A percentile compares a stretch with the other conserved stretches of the same genome.
Evolutionary conservation across 345 rosid genomes (phyloP).

Genomic region (Syzygium jambos): DNA sequence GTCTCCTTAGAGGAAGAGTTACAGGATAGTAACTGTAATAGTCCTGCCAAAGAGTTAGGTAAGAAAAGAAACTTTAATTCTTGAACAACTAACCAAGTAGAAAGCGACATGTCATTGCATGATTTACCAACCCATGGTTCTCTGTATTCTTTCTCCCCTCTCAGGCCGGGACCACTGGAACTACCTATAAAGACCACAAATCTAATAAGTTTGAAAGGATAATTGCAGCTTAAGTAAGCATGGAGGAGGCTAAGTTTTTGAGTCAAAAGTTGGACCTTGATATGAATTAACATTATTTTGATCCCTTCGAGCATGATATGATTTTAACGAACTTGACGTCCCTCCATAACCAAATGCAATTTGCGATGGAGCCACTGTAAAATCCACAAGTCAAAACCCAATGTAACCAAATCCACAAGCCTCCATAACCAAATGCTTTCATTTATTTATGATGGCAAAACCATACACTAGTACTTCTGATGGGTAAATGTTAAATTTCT

Average conservation of each 20-base stretch:
- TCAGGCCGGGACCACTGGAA: conserved; percentile 12
- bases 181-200: neutral
- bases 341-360: conserved; percentile 50
- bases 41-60: conserved; percentile 35
- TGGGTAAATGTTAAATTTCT: neutral
- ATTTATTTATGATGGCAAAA: neutral
- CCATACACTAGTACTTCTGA: neutral
- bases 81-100: neutral
- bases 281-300: neutral
- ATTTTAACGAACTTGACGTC: conserved; percentile 25
- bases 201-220: neutral
- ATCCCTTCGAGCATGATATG: conserved; percentile 14
- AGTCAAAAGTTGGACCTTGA: neutral
- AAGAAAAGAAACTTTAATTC: neutral
- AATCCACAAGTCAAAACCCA: neutral
- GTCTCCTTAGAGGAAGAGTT: conserved; percentile 72
- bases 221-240: neutral
- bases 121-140: conserved; percentile 81
- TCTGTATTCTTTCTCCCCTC: conserved; percentile 43
- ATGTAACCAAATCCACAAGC: neutral
- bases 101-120: neutral
- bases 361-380: conserved; percentile 32
- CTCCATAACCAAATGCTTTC: neutral
- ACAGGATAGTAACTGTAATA: conserved; percentile 73
- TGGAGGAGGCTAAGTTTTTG: neutral